Evolutionary conservation across 345 rosid genomes (phyloP), one percentile per base, ranked within the genome.

Genomic region (Anacardium occidentale): DNA sequence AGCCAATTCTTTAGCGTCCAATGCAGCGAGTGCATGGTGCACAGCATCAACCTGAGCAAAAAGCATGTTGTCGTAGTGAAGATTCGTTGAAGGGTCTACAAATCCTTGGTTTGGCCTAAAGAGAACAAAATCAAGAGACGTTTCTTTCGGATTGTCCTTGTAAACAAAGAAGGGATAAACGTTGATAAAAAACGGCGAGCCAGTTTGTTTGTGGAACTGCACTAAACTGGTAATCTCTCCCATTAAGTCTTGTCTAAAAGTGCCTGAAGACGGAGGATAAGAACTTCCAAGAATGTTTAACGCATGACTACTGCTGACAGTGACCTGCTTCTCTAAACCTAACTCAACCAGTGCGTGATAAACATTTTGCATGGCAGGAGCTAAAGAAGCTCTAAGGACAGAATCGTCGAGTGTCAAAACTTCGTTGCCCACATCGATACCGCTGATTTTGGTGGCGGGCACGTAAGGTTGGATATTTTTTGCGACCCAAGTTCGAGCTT

Each of bases 101-200:
- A 83, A 25, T 20, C 85, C 87, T 53, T 80, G 84, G 54, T 62
- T 76, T 5, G 85, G 74, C 75, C 80, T 78, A 67, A 85, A 85
- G 50, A 86, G 81, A 10, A 78, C 89, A 32, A 79, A 86, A 53
- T 86, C 84, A 14, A 86, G 68, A 2, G 75, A 62, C 12, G 82
- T 78, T 51, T 82, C 81, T 52, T 76, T 80, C 0, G 87, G 84
- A 50, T 73, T 80, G 3, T 59, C 81, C 74, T 80, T 78, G 83
- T 80, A 86, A 2, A 85, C 89, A 53, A 86, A 81, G 66, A 71
- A 83, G 0, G 89, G 87, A 67, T 86, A 86, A 1, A 84, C 87
- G 51, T 86, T 86, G 50, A 86, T 80, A 55, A 83, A 45, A 47
- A 86, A 82, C 2, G 89, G 81, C 7, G 89, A 80, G 3, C 81